Evolutionary conservation across 2,329 filamentous ascomycete genomes (phyloP).

Genomic region (Claviceps capensis): DNA sequence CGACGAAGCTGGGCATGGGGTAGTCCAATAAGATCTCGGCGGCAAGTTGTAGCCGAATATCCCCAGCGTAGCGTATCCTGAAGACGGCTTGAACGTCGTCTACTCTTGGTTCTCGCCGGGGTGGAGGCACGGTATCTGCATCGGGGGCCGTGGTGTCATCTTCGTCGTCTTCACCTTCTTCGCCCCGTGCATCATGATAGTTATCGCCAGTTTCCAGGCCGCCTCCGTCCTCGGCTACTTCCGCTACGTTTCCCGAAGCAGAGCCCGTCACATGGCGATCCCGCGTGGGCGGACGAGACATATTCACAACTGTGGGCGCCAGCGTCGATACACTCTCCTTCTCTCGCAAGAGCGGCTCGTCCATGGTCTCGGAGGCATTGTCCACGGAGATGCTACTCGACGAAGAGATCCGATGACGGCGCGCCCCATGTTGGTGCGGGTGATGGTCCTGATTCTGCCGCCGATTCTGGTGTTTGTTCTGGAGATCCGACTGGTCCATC

Average conservation of each 20-base stretch:
- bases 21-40: slow-evolving; percentile 95
- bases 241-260: slow-evolving; percentile 25
- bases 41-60: slow-evolving; percentile 77
- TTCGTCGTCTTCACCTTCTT: slow-evolving; percentile 20
- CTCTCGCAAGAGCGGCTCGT: slow-evolving; percentile 31
- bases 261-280: slow-evolving; percentile 28
- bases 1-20: slow-evolving; percentile 95
- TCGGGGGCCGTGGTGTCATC: slow-evolving; percentile 16
- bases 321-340: slow-evolving; percentile 51
- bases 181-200: slow-evolving; percentile 1
- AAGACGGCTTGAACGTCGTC: slow-evolving; percentile 91
- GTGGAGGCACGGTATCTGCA: slow-evolving; percentile 9
- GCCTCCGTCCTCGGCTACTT: slow-evolving; percentile 12
- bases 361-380: slow-evolving; percentile 20
- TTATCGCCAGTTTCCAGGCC: not conserved
- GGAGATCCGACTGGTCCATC: slow-evolving; percentile 15
- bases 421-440: not conserved
- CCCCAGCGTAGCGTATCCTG: slow-evolving; percentile 76
- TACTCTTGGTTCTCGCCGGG: slow-evolving; percentile 56
- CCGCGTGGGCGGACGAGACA: slow-evolving; percentile 44
- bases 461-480: not conserved
- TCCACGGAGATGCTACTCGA: slow-evolving; percentile 33
- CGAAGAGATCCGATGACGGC: slow-evolving; percentile 27
- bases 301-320: slow-evolving; percentile 37
- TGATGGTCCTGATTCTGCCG: not conserved